phyloP scores from a whole-genome alignment of 495 filamentous ascomycete species.

The Aspergillus saccharolyticus region DNA sequence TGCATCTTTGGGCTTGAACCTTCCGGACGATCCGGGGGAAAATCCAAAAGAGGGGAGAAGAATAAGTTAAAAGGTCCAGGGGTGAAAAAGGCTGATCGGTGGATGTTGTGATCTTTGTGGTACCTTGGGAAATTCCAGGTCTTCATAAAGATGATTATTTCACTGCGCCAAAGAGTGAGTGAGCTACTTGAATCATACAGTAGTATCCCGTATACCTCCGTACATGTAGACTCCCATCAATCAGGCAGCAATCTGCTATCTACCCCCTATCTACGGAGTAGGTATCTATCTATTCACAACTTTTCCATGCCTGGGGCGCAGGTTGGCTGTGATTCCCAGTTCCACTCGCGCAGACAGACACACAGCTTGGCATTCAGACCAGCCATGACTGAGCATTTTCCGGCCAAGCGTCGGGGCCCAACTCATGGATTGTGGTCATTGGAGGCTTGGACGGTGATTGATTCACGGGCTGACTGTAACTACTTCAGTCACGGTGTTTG shows the following conservation, averaged over 20 bases:
- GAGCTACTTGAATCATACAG: background rate
- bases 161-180: too few species aligned
- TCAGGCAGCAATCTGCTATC: background rate
- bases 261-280: too few species aligned
- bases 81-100: too few species aligned
- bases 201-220: background rate
- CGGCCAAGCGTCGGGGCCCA: background rate
- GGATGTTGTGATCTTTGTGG: too few species aligned
- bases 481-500: too few species aligned
- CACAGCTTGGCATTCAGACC: background rate
- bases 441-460: background rate
- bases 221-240: too few species aligned
- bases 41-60: too few species aligned
- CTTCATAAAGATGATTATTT: background rate
- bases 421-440: background rate
- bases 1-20: background rate
- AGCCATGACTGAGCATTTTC: background rate
- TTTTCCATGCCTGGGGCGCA: background rate
- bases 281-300: background rate
- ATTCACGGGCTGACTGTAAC: too few species aligned
- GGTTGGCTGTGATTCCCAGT: background rate
- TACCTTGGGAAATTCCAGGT: background rate
- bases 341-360: background rate
- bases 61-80: too few species aligned
- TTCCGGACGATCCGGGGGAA: conserved; percentile 22